Percentiles rank a stretch among this genome's conserved stretches.
Evolutionary conservation across 2,329 filamentous ascomycete genomes (phyloP).

Genomic region (Geosmithia putterillii): DNA sequence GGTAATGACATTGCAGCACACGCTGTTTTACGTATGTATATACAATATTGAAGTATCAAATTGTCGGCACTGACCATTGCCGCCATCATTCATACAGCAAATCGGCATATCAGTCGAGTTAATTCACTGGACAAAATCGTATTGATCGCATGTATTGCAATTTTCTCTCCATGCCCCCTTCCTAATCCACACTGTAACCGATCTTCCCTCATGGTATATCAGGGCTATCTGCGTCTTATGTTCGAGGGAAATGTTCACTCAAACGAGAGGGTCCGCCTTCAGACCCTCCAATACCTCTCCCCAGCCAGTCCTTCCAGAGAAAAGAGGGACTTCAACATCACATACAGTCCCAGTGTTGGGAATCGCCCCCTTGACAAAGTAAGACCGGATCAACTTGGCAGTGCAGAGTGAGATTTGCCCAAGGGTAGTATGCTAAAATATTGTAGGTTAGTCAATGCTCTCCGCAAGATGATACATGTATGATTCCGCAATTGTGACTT

Average conservation of each 20-base stretch:
- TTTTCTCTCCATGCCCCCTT: no score
- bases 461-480: background rate
- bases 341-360: constrained; percentile 7
- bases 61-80: no score
- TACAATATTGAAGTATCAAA: no score
- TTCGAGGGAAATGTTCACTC: background rate
- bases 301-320: constrained; percentile 7
- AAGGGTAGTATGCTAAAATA: background rate
- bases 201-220: no score
- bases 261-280: constrained; percentile 13
- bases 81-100: no score
- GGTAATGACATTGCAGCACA: no score
- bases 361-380: constrained; percentile 8
- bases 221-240: no score
- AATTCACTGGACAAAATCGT: no score
- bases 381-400: constrained; percentile 4
- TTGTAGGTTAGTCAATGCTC: background rate
- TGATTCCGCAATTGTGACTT: constrained; percentile 6
- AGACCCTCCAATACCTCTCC: constrained; percentile 4
- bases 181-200: no score
- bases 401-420: constrained; percentile 3
- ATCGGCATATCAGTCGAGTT: no score
- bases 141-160: no score
- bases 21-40: no score
- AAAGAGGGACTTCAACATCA: constrained; percentile 3